Conservation (phyloP, 2,329 filamentous ascomycete genomes). For the Ophiostoma himal-ulmi region DNA sequence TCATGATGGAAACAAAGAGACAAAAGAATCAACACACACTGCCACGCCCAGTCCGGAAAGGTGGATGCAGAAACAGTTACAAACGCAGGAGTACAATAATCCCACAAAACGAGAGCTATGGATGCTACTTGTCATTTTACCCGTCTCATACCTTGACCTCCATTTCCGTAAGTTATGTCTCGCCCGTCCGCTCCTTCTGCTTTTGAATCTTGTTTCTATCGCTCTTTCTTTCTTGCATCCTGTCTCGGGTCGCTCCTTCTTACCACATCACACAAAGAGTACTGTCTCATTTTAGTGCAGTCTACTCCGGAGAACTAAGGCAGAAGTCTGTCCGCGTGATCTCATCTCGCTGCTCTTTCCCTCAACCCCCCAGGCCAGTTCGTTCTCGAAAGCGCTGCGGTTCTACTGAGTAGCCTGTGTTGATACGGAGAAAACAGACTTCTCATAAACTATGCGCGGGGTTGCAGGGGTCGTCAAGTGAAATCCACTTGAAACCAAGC, state of each 20-base stretch:
- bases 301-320: not conserved
- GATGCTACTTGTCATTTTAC: not conserved
- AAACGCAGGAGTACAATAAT: not conserved
- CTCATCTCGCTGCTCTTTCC: not conserved
- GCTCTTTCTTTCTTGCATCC: not conserved
- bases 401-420: not conserved
- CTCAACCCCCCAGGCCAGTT: not conserved
- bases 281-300: not conserved
- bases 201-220: not conserved
- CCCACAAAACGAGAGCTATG: not conserved
- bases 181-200: not conserved
- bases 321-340: not conserved
- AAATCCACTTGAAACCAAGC: too few species aligned
- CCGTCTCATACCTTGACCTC: not conserved
- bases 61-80: not conserved
- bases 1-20: not conserved
- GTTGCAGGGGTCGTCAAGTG: not conserved
- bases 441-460: not conserved
- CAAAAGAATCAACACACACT: not conserved
- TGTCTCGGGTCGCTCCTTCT: slow-evolving; percentile 7
- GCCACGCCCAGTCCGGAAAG: not conserved
- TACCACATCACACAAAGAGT: not conserved
- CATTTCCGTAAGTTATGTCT: not conserved
- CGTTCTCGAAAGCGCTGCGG: not conserved
- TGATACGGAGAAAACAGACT: not conserved